Evolutionary conservation across 2,329 filamentous ascomycete genomes (phyloP), one percentile per base, ranked within the genome.

Genomic region (Microsporum audouinii): DNA sequence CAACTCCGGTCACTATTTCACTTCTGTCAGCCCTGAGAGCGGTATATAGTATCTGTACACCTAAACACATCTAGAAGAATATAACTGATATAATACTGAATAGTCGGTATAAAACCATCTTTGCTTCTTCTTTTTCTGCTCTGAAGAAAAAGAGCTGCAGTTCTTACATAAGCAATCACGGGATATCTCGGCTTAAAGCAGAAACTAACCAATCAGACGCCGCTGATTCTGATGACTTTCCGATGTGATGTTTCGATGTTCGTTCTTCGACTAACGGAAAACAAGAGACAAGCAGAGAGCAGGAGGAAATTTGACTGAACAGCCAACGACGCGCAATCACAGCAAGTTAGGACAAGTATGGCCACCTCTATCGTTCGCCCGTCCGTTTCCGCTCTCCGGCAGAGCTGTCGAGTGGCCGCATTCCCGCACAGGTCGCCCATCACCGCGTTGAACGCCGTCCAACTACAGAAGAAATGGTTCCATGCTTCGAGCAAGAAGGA

Each of bases 401-500:
- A 72, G 66, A 68, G 70, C 64, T 70, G 67, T 61, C 63, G 59
- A 27, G 60, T 61, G 57, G 62, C 63, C 23, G 65, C 64, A 2
- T 63, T 66, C 45, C 65, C 67, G 61, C 62, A 64, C 27, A 67
- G 63, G 60, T 64, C 66, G 34, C 66, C 63, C 23, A 39, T 68
- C 7, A 61, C 64, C 14, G 62, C 63, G 29, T 51, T 61, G 53
- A 65, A 63, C 27, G 63, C 67, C 33, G 57, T 45, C 34, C 63
- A 66, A 57, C 65, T 73, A 62, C 68, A 69, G 65, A 71, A 68
- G 65, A 70, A 68, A 66, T 72, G 66, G 60, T 96, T 99, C 83
- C 91, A 96, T 77, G 89, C 87, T 70, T 89, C 89, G 47, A 82
- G 84, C 76, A 83, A 84, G 77, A 83, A 84, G 75, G 81, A 82